These are phyloP conservation scores for Microbotryomycetes sp. DNA, from an alignment of 1,284 basidiomycete species.

Conservation along the genomic window DNA sequence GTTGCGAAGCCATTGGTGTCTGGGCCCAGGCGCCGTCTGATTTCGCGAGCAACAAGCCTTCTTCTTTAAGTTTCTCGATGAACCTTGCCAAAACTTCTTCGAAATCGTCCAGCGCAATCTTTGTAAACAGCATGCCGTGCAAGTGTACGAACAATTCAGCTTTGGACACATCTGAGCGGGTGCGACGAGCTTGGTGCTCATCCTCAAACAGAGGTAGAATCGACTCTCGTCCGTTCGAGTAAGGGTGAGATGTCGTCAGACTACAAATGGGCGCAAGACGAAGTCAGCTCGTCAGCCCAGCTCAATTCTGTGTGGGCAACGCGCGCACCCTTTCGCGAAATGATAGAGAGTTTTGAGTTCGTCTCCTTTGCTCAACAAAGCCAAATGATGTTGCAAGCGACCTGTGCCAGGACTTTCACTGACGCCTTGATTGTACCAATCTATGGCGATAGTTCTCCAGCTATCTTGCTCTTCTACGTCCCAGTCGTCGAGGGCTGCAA, in stretches of 20 bases:
- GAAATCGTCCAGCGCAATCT: slow-evolving; percentile 88
- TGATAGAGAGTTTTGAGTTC: slow-evolving; percentile 86
- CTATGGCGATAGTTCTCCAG: slow-evolving; percentile 81
- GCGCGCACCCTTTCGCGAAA: slow-evolving; percentile 79
- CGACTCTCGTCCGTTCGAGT: slow-evolving; percentile 76
- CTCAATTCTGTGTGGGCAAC: slow-evolving; percentile 44
- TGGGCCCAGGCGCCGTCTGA: slow-evolving; percentile 1
- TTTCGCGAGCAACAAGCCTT: slow-evolving; percentile 42
- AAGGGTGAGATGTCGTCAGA: slow-evolving; percentile 81
- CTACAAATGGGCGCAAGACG: slow-evolving; percentile 11
- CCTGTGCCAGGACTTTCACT: slow-evolving; percentile 84
- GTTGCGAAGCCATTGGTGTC: slow-evolving; percentile 50
- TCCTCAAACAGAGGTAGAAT: slow-evolving; percentile 76
- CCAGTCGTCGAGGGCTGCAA: slow-evolving; percentile 76
- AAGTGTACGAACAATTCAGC: slow-evolving; percentile 82
- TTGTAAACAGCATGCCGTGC: slow-evolving; percentile 93
- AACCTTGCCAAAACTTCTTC: slow-evolving; percentile 70
- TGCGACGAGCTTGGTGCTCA: slow-evolving; percentile 53
- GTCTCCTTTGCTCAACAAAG: slow-evolving; percentile 73
- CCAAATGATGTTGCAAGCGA: slow-evolving; percentile 90
- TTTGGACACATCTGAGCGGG: slow-evolving; percentile 61
- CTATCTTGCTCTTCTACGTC: slow-evolving; percentile 87
- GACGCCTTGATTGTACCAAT: slow-evolving; percentile 87
- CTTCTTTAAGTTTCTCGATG: slow-evolving; percentile 67
- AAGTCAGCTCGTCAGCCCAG: background rate